Evolutionary conservation across 2,329 filamentous ascomycete genomes (phyloP), one percentile per base, ranked within the genome.

Genomic region (Chrysosporium keratinophilum): DNA sequence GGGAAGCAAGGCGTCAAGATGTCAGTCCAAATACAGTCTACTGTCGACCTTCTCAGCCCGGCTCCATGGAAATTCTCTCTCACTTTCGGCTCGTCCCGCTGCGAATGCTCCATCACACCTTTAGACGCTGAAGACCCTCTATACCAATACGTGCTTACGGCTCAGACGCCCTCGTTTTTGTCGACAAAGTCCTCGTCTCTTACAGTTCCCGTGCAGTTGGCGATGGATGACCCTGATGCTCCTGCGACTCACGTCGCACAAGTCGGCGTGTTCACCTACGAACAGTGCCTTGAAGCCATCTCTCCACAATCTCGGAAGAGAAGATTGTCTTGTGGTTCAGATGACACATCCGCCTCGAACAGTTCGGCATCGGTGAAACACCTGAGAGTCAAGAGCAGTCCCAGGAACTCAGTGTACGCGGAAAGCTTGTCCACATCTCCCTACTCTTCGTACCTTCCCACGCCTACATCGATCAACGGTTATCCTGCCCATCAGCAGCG

Each of bases 71-170:
- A 50, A 49, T 82, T 87, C 63, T 83, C 73, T 59, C 70, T 95
- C 52, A 78, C 83, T 45, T 94, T 95, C 69, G 88, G 88, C n/a
- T 77, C 79, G n/a, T 81, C 85, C 62, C 83, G 83, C 67, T 85
- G 83, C 67, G 76, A 80, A 52, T 83, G 83, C 55, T 78, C 83
- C 54, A 75, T 89, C 20, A 77, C 80, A 44, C 83, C 84, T 65
- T 65, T 75, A 72, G 73, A 71, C 73, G 65, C 76, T 70, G 60
- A 80, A 74, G 71, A 78, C 60, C 78, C 80, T 17, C 74, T 71
- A 52, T 87, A 80, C 66, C 78, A 83, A 58, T 95, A 93, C 69
- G 78, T 79, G 31, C 76, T 95, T 61, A 81, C 79, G 44, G 81
- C 82, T 40, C 82, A 88, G 54, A 86, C 84, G 33, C 90, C 90